Evolutionary conservation across 78 protist genomes (phyloP), one percentile per base, ranked within the genome.

Genomic region (Capsaspora owczarzaki): DNA sequence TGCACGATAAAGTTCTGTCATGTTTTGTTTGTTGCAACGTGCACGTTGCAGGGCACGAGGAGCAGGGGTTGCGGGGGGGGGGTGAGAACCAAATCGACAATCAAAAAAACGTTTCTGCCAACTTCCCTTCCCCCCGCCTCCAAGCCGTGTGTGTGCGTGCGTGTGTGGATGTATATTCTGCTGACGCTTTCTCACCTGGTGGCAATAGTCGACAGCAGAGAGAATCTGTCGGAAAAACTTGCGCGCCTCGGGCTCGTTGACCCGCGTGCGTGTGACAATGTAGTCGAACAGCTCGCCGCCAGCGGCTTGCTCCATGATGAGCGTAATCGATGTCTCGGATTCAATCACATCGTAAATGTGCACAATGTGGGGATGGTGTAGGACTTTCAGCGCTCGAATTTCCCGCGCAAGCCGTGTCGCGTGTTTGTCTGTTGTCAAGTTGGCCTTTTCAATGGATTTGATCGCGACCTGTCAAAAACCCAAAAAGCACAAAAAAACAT

Each of bases 261-360:
- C 68, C 74, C 77, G 82, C 31, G 23, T 0, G 69, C 51, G 76
- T 10, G 82, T 74, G 2, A 89, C 86, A 31, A 89, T 89, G 85
- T 77, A 78, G 66, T 82, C 89, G 20, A 84, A 83, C 61, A 90
- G 72, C 37, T 86, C 91, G 31, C 94, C 94, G 0, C 92, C 92
- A 31, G 40, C 10, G n/a, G 74, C 74, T 1, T 29, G 35, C 47
- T 68, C 74, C 74, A 68, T 31, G 33, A 85, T 27, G 23, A 88
- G 40, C 78, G 74, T 75, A 43, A 85, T 46, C 40, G 70, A 61
- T 61, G 71, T 79, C n/a, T 29, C 43, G 2, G 91, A 85, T 20
- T 91, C 88, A 61, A 91, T 69, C 20, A 84, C 86, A 22, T 91
- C 90, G 49, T 85, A 71, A 37, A 63, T 8, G 10, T 35, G 33